Percentiles rank a stretch among this genome's conserved stretches.
Evolutionary conservation across 148 eudicot species (phyloP).

Genomic region (Chenopodium suecicum): DNA sequence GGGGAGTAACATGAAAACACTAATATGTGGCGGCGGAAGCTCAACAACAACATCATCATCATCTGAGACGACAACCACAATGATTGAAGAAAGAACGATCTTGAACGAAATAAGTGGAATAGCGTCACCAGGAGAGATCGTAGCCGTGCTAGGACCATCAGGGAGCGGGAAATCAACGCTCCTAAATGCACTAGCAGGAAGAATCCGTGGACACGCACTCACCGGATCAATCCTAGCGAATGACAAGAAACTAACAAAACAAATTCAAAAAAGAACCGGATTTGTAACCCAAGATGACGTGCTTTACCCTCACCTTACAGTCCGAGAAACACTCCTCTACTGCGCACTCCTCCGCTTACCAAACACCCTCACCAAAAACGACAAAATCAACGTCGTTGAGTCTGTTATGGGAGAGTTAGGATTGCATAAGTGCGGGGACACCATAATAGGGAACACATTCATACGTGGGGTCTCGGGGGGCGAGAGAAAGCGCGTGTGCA

Average conservation of each 20-base stretch:
- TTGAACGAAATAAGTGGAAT: slow-evolving; percentile 63
- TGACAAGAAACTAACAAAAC: slow-evolving; percentile 42
- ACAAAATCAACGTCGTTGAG: slow-evolving; percentile 45
- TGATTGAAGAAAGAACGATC: slow-evolving; percentile 46
- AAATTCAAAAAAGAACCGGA: slow-evolving; percentile 53
- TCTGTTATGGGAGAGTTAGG: slow-evolving; percentile 63
- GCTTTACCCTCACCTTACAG: slow-evolving; percentile 72
- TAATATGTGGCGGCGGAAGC: slow-evolving; percentile 18
- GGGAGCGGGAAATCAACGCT: slow-evolving; percentile 96
- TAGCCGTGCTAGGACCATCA: slow-evolving; percentile 91
- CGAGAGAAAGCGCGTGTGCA: slow-evolving; percentile 77
- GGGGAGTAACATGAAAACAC: slow-evolving; percentile 23
- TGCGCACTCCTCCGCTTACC: slow-evolving; percentile 68
- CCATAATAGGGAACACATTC: slow-evolving; percentile 73
- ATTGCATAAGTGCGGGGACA: slow-evolving; percentile 54
- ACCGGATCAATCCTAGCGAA: slow-evolving; percentile 66
- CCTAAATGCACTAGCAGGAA: slow-evolving; percentile 64
- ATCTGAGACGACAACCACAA: slow-evolving; percentile 27
- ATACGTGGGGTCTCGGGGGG: slow-evolving; percentile 84
- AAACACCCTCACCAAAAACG: slow-evolving; percentile 28
- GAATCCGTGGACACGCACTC: slow-evolving; percentile 45
- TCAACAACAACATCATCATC: slow-evolving; percentile 8
- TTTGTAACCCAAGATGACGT: slow-evolving; percentile 89
- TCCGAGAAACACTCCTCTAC: slow-evolving; percentile 74
- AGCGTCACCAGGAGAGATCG: slow-evolving; percentile 73